Base-by-base conservation (phyloP, 1,284 basidiomycete genomes). In the Cryptococcus depauperatus region DNA sequence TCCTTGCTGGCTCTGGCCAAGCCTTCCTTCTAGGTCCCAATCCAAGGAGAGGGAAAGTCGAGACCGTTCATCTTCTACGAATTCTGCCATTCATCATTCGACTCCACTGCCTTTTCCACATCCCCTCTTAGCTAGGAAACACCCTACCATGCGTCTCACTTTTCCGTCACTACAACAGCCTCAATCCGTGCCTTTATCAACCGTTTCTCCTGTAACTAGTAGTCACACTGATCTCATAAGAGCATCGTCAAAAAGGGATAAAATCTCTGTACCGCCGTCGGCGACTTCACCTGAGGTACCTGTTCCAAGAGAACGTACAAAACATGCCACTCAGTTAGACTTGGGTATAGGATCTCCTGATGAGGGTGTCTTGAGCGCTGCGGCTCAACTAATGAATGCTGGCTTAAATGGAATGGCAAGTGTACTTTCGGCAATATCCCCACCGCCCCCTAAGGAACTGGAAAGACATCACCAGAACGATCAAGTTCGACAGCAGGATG, bases 1-100 rank as follows among this genome's bases (percentile, higher is more conserved):
- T 29, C 62, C 65, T n/a, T 23, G 54, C 3, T 69, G 65, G 65
- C 46, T 69, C n/a, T 69, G 67, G 67, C 57, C 60, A 7, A 23
- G 44, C 13, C n/a, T 41, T 9, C 38, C 48, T 13, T 38, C 16
- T 9, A 28, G 18, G 16, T 27, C 27, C 38, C 33, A 6, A 23
- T 41, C 28, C 10, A 41, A 26, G n/a, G n/a, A n/a, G n/a, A n/a
- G n/a, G n/a, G n/a, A n/a, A 28, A 25, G 30, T 21, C 37, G 41
- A 18, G 47, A 44, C 35, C 39, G 37, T 2, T 33, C 51, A 1
- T 11, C 41, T 26, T 30, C 51, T 8, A 21, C 41, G 42, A 11
- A 21, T n/a, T 26, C 39, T 26, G 22, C 30, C 19, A 5, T 28
- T 7, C n/a, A 42, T 37, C 41, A 7, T 10, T 19, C 45, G 7